Base-by-base conservation (phyloP, 129 eudicot genomes). In the Chrysanthemum seticuspe region DNA sequence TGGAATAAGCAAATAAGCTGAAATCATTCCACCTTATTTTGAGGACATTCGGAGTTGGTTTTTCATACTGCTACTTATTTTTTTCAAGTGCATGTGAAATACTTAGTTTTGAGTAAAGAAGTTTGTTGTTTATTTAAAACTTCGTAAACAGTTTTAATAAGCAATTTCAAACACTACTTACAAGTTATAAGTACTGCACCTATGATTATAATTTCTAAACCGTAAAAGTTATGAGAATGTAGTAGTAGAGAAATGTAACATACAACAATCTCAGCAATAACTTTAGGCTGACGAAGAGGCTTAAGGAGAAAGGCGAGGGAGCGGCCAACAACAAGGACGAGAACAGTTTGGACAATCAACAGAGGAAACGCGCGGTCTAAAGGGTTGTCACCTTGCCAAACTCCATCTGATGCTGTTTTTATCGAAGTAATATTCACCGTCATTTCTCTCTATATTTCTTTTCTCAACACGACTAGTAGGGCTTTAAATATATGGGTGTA, bases 261-360 rank as follows among this genome's bases (percentile, higher is more conserved):
- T 85, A 91, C 97, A 29, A 91, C 76, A 14, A 91, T 91, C 83
- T 91, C 97, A 5, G 97, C 97, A 36, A 88, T 84, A 86, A 91
- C 97, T 86, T 84, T 88, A 48, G 97, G 97, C 51, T 91, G 97
- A 2, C 97, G 96, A 78, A 91, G 92, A 49, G 97, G 96, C 56
- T 86, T 91, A 70, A 91, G 78, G 79, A 86, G 83, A 90, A 91
- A 79, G 76, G 88, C 90, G 65, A 91, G 88, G 51, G 72, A 70
- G 72, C 96, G 96, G 79, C 85, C 77, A 62, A 91, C 56, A 70
- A 76, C 62, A 64, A 91, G 85, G 60, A 88, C 76, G 1, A 91
- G 70, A 66, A 82, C 83, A 40, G 96, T 86, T 75, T 91, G 97
- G 58, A 84, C 75, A 13, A 91, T 86, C 27, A 91, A 47, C 76